These are phyloP conservation scores for Malassezia brasiliensis DNA, from an alignment of 1,284 basidiomycete species.

Conservation along the genomic window DNA sequence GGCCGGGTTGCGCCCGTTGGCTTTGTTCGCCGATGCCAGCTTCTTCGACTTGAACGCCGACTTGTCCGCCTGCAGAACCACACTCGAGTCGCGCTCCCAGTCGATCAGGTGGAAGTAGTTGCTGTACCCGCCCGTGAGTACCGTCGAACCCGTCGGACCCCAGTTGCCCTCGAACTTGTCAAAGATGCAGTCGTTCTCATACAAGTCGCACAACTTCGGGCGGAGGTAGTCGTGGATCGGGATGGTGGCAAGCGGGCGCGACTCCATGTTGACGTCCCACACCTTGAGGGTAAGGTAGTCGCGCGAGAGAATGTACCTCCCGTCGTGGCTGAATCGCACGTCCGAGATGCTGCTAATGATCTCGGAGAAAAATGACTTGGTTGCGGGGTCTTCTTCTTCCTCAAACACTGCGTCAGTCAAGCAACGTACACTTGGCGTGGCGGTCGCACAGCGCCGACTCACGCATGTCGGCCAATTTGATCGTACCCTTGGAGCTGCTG, in stretches of 20 bases:
- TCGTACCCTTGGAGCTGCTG: constrained; percentile 97
- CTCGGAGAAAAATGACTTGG: constrained; percentile 99
- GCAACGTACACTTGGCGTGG: constrained; percentile 78
- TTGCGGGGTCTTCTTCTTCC: constrained; percentile 94
- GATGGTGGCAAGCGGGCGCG: constrained; percentile 89
- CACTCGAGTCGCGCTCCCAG: constrained; percentile 75
- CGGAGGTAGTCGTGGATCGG: constrained; percentile 96
- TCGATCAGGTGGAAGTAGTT: constrained; percentile 99
- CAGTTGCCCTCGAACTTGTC: constrained; percentile 73
- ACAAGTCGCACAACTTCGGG: constrained; percentile 93
- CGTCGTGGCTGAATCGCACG: constrained; percentile 96
- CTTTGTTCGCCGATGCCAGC: constrained; percentile 58
- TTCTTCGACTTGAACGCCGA: constrained; percentile 99
- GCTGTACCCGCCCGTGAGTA: constrained; percentile 84
- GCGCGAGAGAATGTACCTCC: constrained; percentile 88
- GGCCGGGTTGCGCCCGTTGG: constrained; percentile 59
- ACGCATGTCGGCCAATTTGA: constrained; percentile 99
- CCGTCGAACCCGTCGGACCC: constrained; percentile 43
- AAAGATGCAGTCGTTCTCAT: constrained; percentile 99
- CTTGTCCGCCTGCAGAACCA: constrained; percentile 96
- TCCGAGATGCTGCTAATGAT: constrained; percentile 99
- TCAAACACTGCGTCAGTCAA: constrained; percentile 20
- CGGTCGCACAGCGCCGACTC: constrained; percentile 93
- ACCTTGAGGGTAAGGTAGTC: constrained; percentile 98
- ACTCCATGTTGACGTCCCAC: constrained; percentile 99